Percentiles rank a stretch among this genome's conserved stretches.
Evolutionary conservation across 1,284 basidiomycete genomes (phyloP).

Genomic region (Ustilago esculenta): DNA sequence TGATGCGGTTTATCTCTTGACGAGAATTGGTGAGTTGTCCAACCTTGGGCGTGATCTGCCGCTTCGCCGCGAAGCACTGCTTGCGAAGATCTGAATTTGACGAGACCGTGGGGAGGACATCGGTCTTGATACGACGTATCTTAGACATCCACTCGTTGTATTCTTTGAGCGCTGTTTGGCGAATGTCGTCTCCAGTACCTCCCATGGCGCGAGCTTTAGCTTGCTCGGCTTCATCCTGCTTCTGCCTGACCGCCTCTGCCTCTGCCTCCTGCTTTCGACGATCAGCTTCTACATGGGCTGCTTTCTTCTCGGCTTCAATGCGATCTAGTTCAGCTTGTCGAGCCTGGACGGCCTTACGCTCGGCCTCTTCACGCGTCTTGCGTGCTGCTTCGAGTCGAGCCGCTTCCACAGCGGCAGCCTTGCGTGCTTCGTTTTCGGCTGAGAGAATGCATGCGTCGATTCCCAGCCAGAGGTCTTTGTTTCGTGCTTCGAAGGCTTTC

Average conservation of each 20-base stretch:
- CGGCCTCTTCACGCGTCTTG: constrained; percentile 55
- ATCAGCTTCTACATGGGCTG: constrained; percentile 37
- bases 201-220: constrained; percentile 33
- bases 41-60: constrained; percentile 87
- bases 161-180: constrained; percentile 40
- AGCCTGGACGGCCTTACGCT: constrained; percentile 45
- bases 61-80: constrained; percentile 73
- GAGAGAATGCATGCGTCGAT: constrained; percentile 61
- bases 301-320: constrained; percentile 56
- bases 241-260: constrained; percentile 43
- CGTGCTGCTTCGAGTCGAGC: constrained; percentile 50
- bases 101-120: constrained; percentile 80
- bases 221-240: constrained; percentile 38
- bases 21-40: constrained; percentile 88
- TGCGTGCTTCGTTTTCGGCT: constrained; percentile 50
- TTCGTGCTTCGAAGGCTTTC: constrained; percentile 58
- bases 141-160: constrained; percentile 50
- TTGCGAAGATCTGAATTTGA: constrained; percentile 71
- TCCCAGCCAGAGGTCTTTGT: constrained; percentile 59
- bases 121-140: constrained; percentile 76
- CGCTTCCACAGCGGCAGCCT: constrained; percentile 51
- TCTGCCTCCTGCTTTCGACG: constrained; percentile 24
- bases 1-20: constrained; percentile 77
- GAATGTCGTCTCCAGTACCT: constrained; percentile 46
- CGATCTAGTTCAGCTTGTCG: constrained; percentile 55